A percentile compares a stretch with the other conserved stretches of the same genome.
These are phyloP conservation scores for Chrysoporthe deuterocubensis DNA, from an alignment of 2,329 filamentous ascomycete species.

Conservation along the genomic window DNA sequence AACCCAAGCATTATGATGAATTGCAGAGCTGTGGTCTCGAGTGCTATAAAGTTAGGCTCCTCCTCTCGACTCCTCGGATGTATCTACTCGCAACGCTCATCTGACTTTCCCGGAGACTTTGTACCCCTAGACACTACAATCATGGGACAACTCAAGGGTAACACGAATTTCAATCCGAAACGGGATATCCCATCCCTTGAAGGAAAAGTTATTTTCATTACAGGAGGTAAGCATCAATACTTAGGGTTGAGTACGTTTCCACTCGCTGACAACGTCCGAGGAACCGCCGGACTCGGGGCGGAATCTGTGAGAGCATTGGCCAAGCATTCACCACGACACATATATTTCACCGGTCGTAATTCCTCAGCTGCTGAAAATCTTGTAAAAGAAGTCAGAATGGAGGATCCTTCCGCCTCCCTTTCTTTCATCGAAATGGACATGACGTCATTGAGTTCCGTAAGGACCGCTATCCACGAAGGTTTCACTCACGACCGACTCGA, in stretches of 20 bases:
- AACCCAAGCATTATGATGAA: not conserved
- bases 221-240: constrained; percentile 12
- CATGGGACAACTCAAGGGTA: constrained; percentile 5
- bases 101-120: not conserved
- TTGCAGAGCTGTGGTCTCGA: not conserved
- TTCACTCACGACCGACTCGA: constrained; percentile 35
- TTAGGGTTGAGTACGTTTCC: not conserved
- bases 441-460: constrained; percentile 16
- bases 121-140: not conserved
- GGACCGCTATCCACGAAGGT: not conserved
- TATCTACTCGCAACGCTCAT: not conserved
- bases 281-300: constrained; percentile 14
- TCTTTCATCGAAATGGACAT: constrained; percentile 44
- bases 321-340: constrained; percentile 15
- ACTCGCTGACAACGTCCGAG: constrained; percentile 2
- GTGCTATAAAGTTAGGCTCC: not conserved
- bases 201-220: constrained; percentile 14
- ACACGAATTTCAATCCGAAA: constrained; percentile 30
- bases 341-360: constrained; percentile 44
- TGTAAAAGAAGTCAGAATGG: constrained; percentile 40
- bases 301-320: constrained; percentile 11
- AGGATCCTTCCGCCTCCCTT: constrained; percentile 21
- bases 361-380: constrained; percentile 43
- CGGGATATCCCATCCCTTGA: constrained; percentile 17
- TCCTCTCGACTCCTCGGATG: not conserved